A percentile compares a stretch with the other conserved stretches of the same genome.
phyloP scores from a whole-genome alignment of 1,284 basidiomycete genomes.

The Cryptococcus jaspeensis region DNA sequence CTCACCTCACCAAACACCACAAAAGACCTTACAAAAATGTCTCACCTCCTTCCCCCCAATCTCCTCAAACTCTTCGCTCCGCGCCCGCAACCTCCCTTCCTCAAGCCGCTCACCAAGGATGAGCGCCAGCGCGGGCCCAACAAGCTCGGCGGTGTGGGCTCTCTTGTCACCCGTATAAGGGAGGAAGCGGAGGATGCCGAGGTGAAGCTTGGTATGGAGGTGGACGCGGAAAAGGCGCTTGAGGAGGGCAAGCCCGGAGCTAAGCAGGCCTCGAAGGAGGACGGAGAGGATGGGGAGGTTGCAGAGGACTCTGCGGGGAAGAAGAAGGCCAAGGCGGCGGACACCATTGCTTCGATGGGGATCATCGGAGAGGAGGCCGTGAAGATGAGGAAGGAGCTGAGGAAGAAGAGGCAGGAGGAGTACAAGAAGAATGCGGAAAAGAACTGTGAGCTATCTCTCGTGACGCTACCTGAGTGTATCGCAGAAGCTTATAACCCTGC shows the following conservation, averaged over 20 bases:
- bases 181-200: conserved; percentile 66
- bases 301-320: conserved; percentile 15
- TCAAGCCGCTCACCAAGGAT: conserved; percentile 78
- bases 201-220: conserved; percentile 43
- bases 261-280: conserved; percentile 11
- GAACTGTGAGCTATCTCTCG: conserved; percentile 61
- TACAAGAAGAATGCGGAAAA: conserved; percentile 79
- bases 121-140: conserved; percentile 70
- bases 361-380: conserved; percentile 53
- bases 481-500: conserved; percentile 39
- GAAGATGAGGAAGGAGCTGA: conserved; percentile 72
- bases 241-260: conserved; percentile 7
- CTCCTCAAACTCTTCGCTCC: conserved; percentile 92
- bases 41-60: conserved; percentile 86
- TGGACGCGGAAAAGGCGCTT: conserved; percentile 46
- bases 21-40: conserved; percentile 48
- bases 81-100: conserved; percentile 78
- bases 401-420: conserved; percentile 73
- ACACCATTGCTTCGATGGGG: conserved; percentile 59
- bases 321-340: conserved; percentile 56
- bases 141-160: conserved; percentile 69
- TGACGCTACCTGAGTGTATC: background rate
- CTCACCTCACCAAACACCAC: background rate
- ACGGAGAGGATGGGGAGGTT: conserved; percentile 27
- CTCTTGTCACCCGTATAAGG: conserved; percentile 68